Percentiles rank a stretch among this genome's conserved stretches.
Conservation (phyloP, 371 early-diverging fungal species). For the Parasitella parasitica region DNA sequence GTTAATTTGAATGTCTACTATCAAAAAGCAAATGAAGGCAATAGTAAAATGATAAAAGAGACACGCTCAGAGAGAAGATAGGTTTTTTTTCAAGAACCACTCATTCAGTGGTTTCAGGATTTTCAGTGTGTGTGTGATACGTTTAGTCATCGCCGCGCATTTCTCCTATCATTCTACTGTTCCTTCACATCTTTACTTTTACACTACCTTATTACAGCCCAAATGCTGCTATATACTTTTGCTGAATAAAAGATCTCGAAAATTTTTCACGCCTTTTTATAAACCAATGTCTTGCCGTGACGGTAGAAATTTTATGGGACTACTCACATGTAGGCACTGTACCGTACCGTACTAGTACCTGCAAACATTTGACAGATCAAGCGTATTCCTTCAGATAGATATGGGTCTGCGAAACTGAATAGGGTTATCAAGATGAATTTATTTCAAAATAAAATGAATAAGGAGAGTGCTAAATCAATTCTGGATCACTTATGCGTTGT, state of each 20-base stretch:
- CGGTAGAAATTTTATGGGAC: not conserved
- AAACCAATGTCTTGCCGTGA: not conserved
- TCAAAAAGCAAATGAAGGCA: not conserved
- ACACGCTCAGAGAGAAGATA: conserved; percentile 23
- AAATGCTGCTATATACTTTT: too few relatives aligned
- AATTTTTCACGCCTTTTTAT: not conserved
- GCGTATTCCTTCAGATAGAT: too few relatives aligned
- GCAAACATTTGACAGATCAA: not conserved
- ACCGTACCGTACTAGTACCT: not conserved
- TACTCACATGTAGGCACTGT: too few relatives aligned
- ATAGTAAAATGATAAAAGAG: not conserved
- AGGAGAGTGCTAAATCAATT: not conserved
- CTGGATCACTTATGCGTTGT: conserved; percentile 1
- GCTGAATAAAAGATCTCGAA: not conserved
- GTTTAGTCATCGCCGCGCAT: conserved; percentile 16
- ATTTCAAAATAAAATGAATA: not conserved
- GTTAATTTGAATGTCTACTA: not conserved
- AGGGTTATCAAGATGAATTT: not conserved
- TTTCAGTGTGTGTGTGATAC: conserved; percentile 28
- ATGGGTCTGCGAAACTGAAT: too few relatives aligned
- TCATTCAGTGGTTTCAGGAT: conserved; percentile 18
- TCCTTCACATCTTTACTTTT: too few relatives aligned
- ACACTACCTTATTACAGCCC: too few relatives aligned
- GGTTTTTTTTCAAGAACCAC: conserved; percentile 13
- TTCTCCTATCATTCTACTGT: not conserved